These are phyloP conservation scores for Ceratobasidium sp. DNA, from an alignment of 1,284 basidiomycete genomes.

Conservation along the genomic window DNA sequence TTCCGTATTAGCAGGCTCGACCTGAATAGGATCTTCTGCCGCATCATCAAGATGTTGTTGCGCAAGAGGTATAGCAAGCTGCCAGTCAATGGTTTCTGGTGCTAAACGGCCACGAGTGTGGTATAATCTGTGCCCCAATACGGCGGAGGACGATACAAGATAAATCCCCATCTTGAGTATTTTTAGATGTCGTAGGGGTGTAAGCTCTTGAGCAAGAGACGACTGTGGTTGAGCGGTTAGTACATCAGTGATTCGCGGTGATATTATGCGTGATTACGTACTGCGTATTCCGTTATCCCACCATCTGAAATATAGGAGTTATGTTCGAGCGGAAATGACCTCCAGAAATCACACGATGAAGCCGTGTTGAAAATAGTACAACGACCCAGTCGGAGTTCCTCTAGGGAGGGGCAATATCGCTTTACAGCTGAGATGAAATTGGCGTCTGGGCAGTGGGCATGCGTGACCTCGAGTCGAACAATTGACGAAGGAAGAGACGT, in stretches of 20 bases:
- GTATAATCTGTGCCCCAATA: slow-evolving; percentile 36
- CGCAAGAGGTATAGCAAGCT: slow-evolving; percentile 28
- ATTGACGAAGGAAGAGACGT: slow-evolving; percentile 18
- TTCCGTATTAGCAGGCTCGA: slow-evolving; percentile 23
- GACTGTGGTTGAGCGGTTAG: neutral
- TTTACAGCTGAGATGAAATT: slow-evolving; percentile 25
- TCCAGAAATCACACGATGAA: slow-evolving; percentile 28
- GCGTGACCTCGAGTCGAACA: slow-evolving; percentile 4
- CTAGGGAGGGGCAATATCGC: slow-evolving; percentile 7
- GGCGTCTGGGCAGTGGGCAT: slow-evolving; percentile 27
- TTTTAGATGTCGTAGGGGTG: slow-evolving; percentile 6
- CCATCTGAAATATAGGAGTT: slow-evolving; percentile 33
- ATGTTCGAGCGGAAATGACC: slow-evolving; percentile 18
- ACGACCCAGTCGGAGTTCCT: slow-evolving; percentile 28
- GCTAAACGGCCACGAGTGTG: slow-evolving; percentile 18
- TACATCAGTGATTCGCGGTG: neutral
- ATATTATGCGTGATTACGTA: neutral
- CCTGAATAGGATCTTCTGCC: slow-evolving; percentile 1
- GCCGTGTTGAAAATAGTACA: slow-evolving; percentile 30
- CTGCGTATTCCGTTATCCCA: slow-evolving; percentile 33
- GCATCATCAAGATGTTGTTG: neutral
- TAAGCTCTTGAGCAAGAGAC: slow-evolving; percentile 26
- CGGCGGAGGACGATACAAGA: slow-evolving; percentile 26
- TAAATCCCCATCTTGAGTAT: slow-evolving; percentile 29
- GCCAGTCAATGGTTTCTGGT: slow-evolving; percentile 30